A percentile compares a stretch with the other conserved stretches of the same genome.
phyloP scores from a whole-genome alignment of 345 rosid species.

The Rhizophora mangle region DNA sequence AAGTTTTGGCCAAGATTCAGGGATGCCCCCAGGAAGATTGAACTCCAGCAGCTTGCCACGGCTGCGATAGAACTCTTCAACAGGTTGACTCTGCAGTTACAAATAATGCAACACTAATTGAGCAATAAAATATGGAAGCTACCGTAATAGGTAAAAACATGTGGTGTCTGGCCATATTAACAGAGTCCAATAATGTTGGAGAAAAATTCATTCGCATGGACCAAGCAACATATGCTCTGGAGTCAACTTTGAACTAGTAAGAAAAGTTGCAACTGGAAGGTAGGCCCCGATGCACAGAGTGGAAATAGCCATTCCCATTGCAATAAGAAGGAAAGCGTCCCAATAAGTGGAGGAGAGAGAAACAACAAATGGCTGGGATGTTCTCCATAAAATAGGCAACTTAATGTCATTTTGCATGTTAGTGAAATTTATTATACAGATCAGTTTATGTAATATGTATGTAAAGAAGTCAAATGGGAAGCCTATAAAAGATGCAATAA shows the following conservation, averaged over 20 bases:
- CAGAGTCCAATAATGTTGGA: neutral
- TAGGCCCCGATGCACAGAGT: too few relatives aligned
- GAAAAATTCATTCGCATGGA: too few relatives aligned
- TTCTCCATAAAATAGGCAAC: too few relatives aligned
- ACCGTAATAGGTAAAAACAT: too few relatives aligned
- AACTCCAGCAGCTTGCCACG: constrained; percentile 83
- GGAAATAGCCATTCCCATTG: too few relatives aligned
- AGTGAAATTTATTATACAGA: neutral
- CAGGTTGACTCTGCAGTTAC: constrained; percentile 73
- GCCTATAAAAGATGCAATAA: neutral
- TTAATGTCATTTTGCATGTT: neutral
- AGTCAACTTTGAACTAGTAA: too few relatives aligned
- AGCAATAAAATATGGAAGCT: neutral
- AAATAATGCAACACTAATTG: neutral
- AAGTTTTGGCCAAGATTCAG: constrained; percentile 93
- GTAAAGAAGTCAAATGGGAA: neutral
- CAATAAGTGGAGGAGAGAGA: too few relatives aligned
- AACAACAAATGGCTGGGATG: too few relatives aligned
- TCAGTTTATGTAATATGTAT: neutral
- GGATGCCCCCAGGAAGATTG: constrained; percentile 95
- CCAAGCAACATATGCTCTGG: too few relatives aligned
- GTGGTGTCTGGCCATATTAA: neutral
- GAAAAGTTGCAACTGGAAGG: too few relatives aligned
- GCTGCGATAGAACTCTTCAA: constrained; percentile 77
- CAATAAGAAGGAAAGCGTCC: too few relatives aligned